Conservation (phyloP, 148 eudicot genomes). For the Agrostemma githago region DNA sequence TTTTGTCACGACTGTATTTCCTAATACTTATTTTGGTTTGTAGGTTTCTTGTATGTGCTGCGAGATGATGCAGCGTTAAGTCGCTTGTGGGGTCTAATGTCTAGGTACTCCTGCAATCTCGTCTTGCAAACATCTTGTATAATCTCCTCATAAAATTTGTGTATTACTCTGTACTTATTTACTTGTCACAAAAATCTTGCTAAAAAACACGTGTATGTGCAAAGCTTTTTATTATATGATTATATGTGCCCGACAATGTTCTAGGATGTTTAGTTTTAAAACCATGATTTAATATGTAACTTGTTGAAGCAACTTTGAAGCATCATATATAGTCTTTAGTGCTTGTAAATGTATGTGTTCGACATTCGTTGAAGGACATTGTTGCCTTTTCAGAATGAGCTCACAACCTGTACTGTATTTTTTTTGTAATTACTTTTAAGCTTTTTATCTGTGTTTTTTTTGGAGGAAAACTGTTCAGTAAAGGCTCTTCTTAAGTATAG, state of each 20-base stretch:
- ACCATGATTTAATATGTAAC: not conserved
- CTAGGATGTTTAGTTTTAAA: not conserved
- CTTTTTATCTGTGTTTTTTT: not conserved
- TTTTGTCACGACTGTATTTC: not conserved
- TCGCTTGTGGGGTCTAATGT: conserved; percentile 86
- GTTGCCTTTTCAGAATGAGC: not conserved
- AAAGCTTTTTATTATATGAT: not conserved
- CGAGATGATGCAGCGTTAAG: conserved; percentile 86
- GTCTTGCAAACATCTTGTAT: conserved; percentile 3
- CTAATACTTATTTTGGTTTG: conserved; percentile 11
- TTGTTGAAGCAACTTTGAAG: conserved; percentile 1
- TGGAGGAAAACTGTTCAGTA: not conserved
- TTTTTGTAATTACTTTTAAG: not conserved
- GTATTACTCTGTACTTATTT: not conserved
- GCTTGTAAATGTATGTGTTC: not conserved
- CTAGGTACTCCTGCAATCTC: conserved; percentile 47
- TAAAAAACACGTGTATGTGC: not conserved
- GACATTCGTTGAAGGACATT: not conserved
- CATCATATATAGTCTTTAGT: not conserved
- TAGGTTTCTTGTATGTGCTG: conserved; percentile 69
- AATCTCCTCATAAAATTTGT: not conserved
- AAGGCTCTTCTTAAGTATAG: not conserved
- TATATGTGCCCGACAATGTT: not conserved
- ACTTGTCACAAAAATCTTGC: not conserved
- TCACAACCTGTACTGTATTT: not conserved